Evolutionary conservation across 306 rosid species (phyloP).

Genomic region (Corylus americana): DNA sequence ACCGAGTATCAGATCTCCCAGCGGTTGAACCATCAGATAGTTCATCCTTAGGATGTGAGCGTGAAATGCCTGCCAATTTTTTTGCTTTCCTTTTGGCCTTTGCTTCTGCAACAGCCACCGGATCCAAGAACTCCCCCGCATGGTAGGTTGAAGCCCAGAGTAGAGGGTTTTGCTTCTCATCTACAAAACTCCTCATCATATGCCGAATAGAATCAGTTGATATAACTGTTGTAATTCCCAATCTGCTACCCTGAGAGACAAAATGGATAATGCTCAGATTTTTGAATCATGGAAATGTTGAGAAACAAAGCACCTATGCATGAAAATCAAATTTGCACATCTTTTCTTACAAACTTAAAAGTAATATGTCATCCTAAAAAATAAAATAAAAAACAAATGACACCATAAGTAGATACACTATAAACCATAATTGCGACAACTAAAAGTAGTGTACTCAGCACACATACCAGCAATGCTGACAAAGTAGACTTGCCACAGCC

Average conservation of each 20-base stretch:
- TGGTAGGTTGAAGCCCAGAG: conserved; percentile 98
- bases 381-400: conserved; percentile 19
- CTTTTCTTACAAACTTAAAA: conserved; percentile 3
- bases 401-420: conserved; percentile 25
- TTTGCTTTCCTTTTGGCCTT: conserved; percentile 74
- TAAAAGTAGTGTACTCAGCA: conserved; percentile 26
- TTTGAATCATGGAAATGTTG: conserved; percentile 18
- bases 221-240: conserved; percentile 92
- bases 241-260: conserved; percentile 76
- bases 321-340: conserved; percentile 15
- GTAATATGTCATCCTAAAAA: neutral
- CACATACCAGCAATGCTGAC: conserved; percentile 90
- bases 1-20: conserved; percentile 43
- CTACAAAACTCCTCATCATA: conserved; percentile 97
- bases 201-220: conserved; percentile 96
- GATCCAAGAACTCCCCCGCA: conserved; percentile 97
- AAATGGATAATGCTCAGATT: conserved; percentile 22
- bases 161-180: conserved; percentile 89
- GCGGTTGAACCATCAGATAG: conserved; percentile 39
- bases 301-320: neutral
- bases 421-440: conserved; percentile 24
- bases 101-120: conserved; percentile 85
- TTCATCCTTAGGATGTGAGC: conserved; percentile 54
- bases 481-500: conserved; percentile 98
- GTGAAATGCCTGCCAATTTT: conserved; percentile 66